Evolutionary conservation across 116 monocot species (phyloP).

Genomic region (Trichopus zeylanicus): DNA sequence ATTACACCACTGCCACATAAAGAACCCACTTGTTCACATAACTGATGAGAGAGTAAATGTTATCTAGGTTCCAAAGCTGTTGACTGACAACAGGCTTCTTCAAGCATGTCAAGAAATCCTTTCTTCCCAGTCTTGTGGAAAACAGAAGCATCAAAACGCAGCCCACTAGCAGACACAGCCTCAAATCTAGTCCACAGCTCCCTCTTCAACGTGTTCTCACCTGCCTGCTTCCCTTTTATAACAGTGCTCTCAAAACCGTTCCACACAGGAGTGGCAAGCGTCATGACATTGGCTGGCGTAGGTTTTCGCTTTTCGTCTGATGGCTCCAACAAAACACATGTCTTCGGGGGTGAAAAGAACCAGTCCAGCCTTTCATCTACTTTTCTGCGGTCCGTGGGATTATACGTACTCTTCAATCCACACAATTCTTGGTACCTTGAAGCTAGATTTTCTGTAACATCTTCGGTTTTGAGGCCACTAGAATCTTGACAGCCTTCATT

Average conservation of each 20-base stretch:
- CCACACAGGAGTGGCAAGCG: slow-evolving; percentile 35
- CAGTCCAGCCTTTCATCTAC: slow-evolving; percentile 54
- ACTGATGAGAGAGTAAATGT: too few relatives aligned
- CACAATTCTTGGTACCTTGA: slow-evolving; percentile 33
- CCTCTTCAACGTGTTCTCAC: slow-evolving; percentile 82
- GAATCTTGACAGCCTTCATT: neutral
- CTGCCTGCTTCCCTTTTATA: slow-evolving; percentile 28
- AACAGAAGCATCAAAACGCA: slow-evolving; percentile 27
- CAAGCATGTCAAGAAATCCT: slow-evolving; percentile 81
- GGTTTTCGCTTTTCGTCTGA: slow-evolving; percentile 26
- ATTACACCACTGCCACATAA: too few relatives aligned
- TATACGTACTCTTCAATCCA: slow-evolving; percentile 14
- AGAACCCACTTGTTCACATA: too few relatives aligned
- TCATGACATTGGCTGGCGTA: slow-evolving; percentile 10
- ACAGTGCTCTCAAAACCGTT: slow-evolving; percentile 24
- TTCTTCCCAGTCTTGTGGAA: slow-evolving; percentile 30
- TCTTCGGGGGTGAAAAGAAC: slow-evolving; percentile 82
- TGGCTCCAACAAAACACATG: slow-evolving; percentile 61
- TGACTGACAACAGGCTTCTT: slow-evolving; percentile 68
- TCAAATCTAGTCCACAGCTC: slow-evolving; percentile 90
- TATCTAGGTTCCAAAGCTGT: too few relatives aligned
- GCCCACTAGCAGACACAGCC: slow-evolving; percentile 35
- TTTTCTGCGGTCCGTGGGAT: slow-evolving; percentile 13
- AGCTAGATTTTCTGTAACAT: slow-evolving; percentile 18
- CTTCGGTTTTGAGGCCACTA: slow-evolving; percentile 1